A percentile compares a stretch with the other conserved stretches of the same genome.
Conservation (phyloP, 441 rosid species). For the Kokia cookei region DNA sequence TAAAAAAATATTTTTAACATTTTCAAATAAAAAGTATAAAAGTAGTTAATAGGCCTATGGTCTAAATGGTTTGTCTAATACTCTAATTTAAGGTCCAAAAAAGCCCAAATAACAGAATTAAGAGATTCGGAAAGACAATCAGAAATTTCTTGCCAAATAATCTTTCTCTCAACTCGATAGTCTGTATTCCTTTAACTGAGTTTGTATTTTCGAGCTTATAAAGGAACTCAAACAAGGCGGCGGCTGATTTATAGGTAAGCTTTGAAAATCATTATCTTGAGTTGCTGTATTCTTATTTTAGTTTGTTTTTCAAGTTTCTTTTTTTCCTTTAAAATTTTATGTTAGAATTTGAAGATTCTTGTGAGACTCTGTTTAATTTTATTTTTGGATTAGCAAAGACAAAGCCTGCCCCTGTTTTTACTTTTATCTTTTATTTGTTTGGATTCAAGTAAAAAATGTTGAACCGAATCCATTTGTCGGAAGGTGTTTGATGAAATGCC, state of each 20-base stretch:
- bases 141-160: neutral
- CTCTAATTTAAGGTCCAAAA: neutral
- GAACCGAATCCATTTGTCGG: neutral
- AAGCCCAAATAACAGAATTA: neutral
- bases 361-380: neutral
- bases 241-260: neutral
- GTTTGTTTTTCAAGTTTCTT: neutral
- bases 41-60: neutral
- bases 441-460: neutral
- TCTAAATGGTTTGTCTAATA: neutral
- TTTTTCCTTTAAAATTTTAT: neutral
- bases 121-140: too few species aligned
- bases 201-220: neutral
- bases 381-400: neutral
- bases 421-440: neutral
- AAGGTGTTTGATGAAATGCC: slow-evolving; percentile 6
- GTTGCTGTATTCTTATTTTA: neutral
- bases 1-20: neutral
- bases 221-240: neutral
- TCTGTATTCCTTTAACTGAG: neutral
- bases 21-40: neutral
- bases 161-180: neutral
- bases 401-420: neutral
- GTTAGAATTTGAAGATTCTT: neutral
- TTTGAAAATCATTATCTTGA: neutral